Percentiles rank a stretch among this genome's conserved stretches.
Conservation (phyloP, 2,329 filamentous ascomycete genomes). For the Domatiomyces globalis region DNA sequence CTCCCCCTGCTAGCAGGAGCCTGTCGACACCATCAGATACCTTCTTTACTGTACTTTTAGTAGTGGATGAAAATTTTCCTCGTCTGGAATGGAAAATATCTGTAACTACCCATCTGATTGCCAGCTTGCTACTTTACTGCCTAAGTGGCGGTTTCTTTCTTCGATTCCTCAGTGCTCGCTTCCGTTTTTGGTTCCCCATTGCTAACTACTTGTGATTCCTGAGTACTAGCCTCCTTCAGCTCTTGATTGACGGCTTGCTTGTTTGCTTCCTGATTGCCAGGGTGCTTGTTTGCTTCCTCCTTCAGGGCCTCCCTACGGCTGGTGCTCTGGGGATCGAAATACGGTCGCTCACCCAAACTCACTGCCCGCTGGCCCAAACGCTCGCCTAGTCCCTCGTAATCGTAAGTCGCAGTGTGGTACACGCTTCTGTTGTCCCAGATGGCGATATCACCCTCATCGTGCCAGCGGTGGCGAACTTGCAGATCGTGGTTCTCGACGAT, state of each 20-base stretch:
- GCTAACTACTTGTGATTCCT: too few species aligned
- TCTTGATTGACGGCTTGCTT: not conserved
- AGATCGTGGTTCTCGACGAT: constrained; percentile 38
- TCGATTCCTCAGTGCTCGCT: not conserved
- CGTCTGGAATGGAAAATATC: too few species aligned
- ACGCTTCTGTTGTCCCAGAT: constrained; percentile 25
- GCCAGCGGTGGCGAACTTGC: constrained; percentile 37
- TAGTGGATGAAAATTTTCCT: too few species aligned
- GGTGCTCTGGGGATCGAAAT: constrained; percentile 22
- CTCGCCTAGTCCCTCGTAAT: constrained; percentile 22
- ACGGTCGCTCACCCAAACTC: constrained; percentile 24
- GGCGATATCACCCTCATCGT: constrained; percentile 34
- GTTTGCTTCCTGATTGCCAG: not conserved
- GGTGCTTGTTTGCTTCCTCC: not conserved
- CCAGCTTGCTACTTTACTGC: not conserved
- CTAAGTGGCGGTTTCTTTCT: not conserved
- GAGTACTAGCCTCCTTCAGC: not conserved
- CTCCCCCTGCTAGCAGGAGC: too few species aligned
- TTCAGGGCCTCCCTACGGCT: constrained; percentile 9
- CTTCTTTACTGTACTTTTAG: too few species aligned
- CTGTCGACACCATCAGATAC: too few species aligned
- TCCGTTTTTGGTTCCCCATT: not conserved
- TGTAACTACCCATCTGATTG: too few species aligned
- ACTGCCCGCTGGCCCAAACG: constrained; percentile 22
- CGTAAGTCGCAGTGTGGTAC: constrained; percentile 22